A percentile compares a stretch with the other conserved stretches of the same genome.
Conservation (phyloP, 192 early-diverging fungal species). For the Linnemannia hyalina region DNA sequence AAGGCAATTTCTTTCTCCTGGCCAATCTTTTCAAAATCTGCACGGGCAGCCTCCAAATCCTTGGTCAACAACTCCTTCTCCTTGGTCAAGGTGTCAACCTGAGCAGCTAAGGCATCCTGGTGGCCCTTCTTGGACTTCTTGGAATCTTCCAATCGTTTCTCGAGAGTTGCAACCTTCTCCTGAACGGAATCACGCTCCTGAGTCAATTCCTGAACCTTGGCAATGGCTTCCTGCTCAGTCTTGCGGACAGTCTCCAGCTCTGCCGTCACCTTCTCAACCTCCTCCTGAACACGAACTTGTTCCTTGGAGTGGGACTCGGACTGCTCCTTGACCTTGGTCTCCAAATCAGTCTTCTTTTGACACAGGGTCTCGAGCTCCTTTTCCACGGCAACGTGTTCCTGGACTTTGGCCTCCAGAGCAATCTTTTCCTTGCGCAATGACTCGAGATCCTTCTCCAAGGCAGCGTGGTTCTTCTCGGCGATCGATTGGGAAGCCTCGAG, state of each 20-base stretch:
- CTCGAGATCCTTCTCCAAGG: neutral
- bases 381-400: conserved; percentile 10
- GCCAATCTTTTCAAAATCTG: conserved; percentile 3
- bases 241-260: conserved; percentile 22
- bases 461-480: neutral
- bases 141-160: conserved; percentile 27
- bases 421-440: neutral
- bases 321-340: conserved; percentile 18
- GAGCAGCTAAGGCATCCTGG: conserved; percentile 7
- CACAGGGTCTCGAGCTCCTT: conserved; percentile 26
- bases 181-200: conserved; percentile 37
- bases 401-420: neutral
- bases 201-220: conserved; percentile 14
- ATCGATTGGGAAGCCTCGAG: neutral
- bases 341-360: conserved; percentile 37
- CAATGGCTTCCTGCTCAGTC: conserved; percentile 4
- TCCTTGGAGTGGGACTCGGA: conserved; percentile 7
- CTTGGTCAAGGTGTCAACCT: conserved; percentile 14
- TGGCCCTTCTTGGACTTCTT: conserved; percentile 29
- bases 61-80: conserved; percentile 26
- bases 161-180: conserved; percentile 17
- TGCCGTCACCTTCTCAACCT: neutral
- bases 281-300: conserved; percentile 4
- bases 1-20: conserved; percentile 8
- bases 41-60: conserved; percentile 20